Base-by-base conservation (phyloP, 2,329 filamentous ascomycete species). In the Thermomyces lanuginosus region DNA sequence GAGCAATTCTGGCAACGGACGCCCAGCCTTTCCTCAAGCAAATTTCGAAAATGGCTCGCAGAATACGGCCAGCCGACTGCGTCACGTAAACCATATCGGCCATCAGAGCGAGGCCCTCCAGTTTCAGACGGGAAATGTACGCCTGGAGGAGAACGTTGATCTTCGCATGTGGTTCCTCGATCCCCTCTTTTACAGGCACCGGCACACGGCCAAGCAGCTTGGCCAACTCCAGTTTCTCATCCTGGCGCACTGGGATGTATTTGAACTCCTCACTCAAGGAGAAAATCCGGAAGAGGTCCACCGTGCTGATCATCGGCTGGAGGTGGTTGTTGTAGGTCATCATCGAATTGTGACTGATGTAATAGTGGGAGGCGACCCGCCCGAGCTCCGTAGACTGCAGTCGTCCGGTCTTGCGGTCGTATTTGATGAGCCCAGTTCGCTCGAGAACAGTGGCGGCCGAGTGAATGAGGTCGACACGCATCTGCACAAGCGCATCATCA, bases 51-150 rank as follows among this genome's bases (percentile, higher is more conserved):
- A 98, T 76, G 0, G 89, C 89, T 30, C 89, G 74, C 23, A 98
- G 61, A 41, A 98, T 93, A 67, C 89, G 82, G 16, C 89, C 89
- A 26, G 89, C 89, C 13, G 86, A 95, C 48, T 98, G 91, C 2
- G 89, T 98, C 29, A 98, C 86, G 44, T 98, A 98, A 3, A 98
- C 89, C 64, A 98, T 76, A 51, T 98, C 89, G 15, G 89, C 86
- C 86, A 98, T 95, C 35, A 98, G 60, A 3, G 89, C 89, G 29
- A 98, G 64, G 1, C 89, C 89, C 34, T 95, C 86, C 1, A 98
- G 69, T 53, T 86, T 91, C 27, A 98, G 72, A 27, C 89, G 72
- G 24, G 86, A 95, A 33, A 98, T 93, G 47, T 89, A 98, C 3
- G 89, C 89, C 52, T 98, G 89, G 4, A 98, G 63, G 13, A 98